Evolutionary conservation across 2,329 filamentous ascomycete genomes (phyloP), one percentile per base, ranked within the genome.

Genomic region (Fusarium sp.): DNA sequence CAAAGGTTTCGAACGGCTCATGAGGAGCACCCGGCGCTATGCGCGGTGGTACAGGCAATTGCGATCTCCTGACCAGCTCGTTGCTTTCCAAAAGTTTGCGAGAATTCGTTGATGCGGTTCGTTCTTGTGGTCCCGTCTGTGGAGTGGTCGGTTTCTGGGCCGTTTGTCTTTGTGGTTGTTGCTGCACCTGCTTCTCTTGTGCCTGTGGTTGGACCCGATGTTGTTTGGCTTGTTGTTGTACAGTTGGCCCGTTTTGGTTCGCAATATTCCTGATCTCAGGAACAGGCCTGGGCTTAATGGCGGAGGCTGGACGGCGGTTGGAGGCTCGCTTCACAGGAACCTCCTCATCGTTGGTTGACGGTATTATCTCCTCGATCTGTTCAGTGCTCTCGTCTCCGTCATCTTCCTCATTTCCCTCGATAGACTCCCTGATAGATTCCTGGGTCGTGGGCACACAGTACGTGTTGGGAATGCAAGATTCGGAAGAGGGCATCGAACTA

Each of bases 1-100:
- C 76, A 66, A 85, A 89, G 4, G 76, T 70, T 6, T 79, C 76
- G 58, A 80, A 85, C 1, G 80, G 81, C 16, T 74, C 64, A 16
- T 24, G 38, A 29, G 34, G 40, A 18, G 55, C 45, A 7, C 59
- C 53, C 29, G 68, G 68, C n/a, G 50, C 52, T 57, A 71, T 68
- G 18, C 20, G 20, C 20, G 50, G 27, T 25, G 53, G 38, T 42
- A 45, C 18, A 34, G 45, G 38, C 15, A 25, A 44, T 20, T n/a
- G 22, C 2, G 44, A 11, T 32, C 46, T 29, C 42, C 32, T 29
- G n/a, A 20, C 55, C 30, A 27, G 4, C 11, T 32, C 46, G 8
- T 68, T 24, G 12, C 16, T 49, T 22, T 38, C 12, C 11, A 42
- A 7, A 14, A 7, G 38, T 9, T 46, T 49, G 11, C 18, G 43